phyloP scores from a whole-genome alignment of 2,329 filamentous ascomycete species.

The Pseudogymnoascus verrucosus region DNA sequence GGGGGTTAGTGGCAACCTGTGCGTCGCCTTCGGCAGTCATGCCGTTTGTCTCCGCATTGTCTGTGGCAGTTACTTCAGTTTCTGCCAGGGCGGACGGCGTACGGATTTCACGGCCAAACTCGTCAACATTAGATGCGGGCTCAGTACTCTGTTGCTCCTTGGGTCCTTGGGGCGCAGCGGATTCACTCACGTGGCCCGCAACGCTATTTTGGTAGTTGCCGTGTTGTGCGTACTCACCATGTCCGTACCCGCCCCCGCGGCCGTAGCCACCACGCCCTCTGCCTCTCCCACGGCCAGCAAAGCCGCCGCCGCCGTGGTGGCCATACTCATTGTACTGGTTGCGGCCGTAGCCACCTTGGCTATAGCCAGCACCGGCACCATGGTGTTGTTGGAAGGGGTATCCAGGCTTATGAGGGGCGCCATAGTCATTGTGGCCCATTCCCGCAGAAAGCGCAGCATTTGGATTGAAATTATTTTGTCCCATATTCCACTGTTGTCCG shows the following conservation, averaged over 20 bases:
- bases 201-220: not conserved
- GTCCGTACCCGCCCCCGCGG: constrained; percentile 18
- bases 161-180: constrained; percentile 23
- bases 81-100: constrained; percentile 8
- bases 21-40: not conserved
- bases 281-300: constrained; percentile 30
- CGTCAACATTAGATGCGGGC: constrained; percentile 25
- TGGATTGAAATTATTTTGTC: constrained; percentile 85
- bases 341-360: constrained; percentile 77
- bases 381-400: constrained; percentile 42
- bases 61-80: not conserved
- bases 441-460: constrained; percentile 56
- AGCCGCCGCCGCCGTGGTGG: constrained; percentile 54
- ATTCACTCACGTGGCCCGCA: constrained; percentile 21
- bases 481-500: constrained; percentile 71
- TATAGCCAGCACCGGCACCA: constrained; percentile 61
- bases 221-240: constrained; percentile 8
- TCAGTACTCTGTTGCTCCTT: constrained; percentile 21
- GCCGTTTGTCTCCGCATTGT: not conserved
- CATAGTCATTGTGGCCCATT: constrained; percentile 75
- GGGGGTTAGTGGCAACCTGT: not conserved
- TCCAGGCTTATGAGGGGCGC: constrained; percentile 63
- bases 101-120: constrained; percentile 30
- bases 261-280: constrained; percentile 29
- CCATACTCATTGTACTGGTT: constrained; percentile 70